phyloP scores from a whole-genome alignment of 176 grass and related monocot species.

The Zea mays region DNA sequence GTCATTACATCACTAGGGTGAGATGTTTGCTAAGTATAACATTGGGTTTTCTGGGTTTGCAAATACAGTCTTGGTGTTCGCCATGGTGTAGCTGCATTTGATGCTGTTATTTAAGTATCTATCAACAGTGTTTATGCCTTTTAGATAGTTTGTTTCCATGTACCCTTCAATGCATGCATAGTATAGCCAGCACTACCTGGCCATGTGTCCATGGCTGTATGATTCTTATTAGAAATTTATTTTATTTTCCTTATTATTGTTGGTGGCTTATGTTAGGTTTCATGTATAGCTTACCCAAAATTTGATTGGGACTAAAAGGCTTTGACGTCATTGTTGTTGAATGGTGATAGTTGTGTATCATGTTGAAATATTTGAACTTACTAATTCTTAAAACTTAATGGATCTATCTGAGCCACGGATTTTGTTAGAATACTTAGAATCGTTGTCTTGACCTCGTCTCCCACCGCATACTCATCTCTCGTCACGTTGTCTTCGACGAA shows the following conservation, averaged over 20 bases:
- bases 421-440: too few species aligned
- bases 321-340: background rate
- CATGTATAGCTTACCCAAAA: background rate
- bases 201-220: background rate
- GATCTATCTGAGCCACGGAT: background rate
- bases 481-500: too few species aligned
- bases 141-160: conserved; percentile 17
- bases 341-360: background rate
- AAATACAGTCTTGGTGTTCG: conserved; percentile 11
- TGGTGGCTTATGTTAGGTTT: background rate
- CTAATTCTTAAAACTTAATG: background rate
- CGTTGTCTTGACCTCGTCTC: too few species aligned
- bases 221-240: conserved; percentile 17
- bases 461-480: too few species aligned
- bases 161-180: conserved; percentile 2
- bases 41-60: background rate
- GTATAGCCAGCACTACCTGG: background rate
- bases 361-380: conserved; percentile 14
- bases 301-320: background rate
- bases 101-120: conserved; percentile 2
- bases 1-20: background rate
- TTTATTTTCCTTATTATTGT: background rate
- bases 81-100: conserved; percentile 16
- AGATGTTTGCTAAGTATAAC: conserved; percentile 17
- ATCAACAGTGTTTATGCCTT: background rate